Base-by-base conservation (phyloP, 768 basidiomycete species). In the Boletus vinaceobasis region DNA sequence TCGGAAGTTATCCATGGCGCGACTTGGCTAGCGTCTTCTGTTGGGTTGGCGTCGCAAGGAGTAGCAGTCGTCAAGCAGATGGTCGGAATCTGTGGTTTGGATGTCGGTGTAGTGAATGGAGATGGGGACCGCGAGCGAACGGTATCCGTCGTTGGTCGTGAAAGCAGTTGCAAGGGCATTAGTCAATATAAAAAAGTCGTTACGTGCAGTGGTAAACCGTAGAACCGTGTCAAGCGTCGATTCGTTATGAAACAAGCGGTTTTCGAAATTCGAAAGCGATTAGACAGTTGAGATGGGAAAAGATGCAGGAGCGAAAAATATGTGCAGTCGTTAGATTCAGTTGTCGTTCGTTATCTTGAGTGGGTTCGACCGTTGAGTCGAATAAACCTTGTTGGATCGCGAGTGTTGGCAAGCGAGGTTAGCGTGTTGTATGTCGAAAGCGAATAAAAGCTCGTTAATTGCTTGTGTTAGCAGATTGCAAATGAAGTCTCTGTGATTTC, bases 61-160 rank as follows among this genome's bases (percentile, higher is more conserved):
- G 82, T 87, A 0, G 88, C 85, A 15, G 83, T 77, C 59, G 83
- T 82, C 62, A 90, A 80, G 42, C 86, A 79, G 54, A 90, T 90
- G 50, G 86, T 84, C 23, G 88, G 86, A 52, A 77, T 60, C 31
- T 68, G 68, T 7, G 68, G 56, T 43, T 72, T 72, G 9, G 69
- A 60, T 5, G 59, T 48, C 2, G 68, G 60, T 13, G 71, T 71
- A 47, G 63, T 43, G 21, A 71, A 32, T 23, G 65, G 65, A 15
- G 74, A 65, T 27, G 65, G 57, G 14, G 67, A 64, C n/a, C 52
- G 62, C 13, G 64, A 57, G 55, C 61, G 70, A 57, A 38, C 14
- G 2, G 65, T 53, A 10, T 70, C 63, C 44, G 62, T 53, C 43
- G 64, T 56, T 50, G 67, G 55, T 68, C 66, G 70, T 64, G 70